Conservation (phyloP, 257 asterid species). For the Agastache rugosa region DNA sequence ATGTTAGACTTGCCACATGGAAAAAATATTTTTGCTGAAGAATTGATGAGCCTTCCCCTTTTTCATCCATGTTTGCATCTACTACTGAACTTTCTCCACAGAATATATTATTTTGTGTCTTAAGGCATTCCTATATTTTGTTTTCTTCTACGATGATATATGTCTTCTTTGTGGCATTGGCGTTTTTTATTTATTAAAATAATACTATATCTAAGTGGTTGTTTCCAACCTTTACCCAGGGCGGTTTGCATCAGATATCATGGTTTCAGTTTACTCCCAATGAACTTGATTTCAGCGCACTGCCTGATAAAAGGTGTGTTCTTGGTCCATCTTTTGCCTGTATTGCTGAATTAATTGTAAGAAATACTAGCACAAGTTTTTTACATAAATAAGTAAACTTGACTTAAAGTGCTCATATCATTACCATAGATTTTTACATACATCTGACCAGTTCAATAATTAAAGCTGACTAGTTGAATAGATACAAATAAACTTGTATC, state of each 20-base stretch:
- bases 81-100: neutral
- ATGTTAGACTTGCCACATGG: neutral
- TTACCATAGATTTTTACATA: neutral
- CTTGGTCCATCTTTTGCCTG: slow-evolving; percentile 29
- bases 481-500: neutral
- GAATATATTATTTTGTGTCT: neutral
- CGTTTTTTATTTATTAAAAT: slow-evolving; percentile 14
- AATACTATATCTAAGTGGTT: neutral
- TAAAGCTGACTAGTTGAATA: neutral
- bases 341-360: slow-evolving; percentile 29
- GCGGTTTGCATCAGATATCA: slow-evolving; percentile 94
- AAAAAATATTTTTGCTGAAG: neutral
- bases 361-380: slow-evolving; percentile 6
- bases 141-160: slow-evolving; percentile 17
- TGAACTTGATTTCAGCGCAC: slow-evolving; percentile 66
- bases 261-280: slow-evolving; percentile 98
- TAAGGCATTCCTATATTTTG: neutral
- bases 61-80: slow-evolving; percentile 14
- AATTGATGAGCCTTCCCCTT: neutral
- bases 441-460: neutral
- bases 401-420: slow-evolving; percentile 13
- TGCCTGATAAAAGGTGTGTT: slow-evolving; percentile 81
- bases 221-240: slow-evolving; percentile 59
- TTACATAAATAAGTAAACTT: slow-evolving; percentile 3
- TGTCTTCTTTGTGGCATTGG: slow-evolving; percentile 18